Conservation (phyloP, 495 filamentous ascomycete species). For the Eremomyces bilateralis region DNA sequence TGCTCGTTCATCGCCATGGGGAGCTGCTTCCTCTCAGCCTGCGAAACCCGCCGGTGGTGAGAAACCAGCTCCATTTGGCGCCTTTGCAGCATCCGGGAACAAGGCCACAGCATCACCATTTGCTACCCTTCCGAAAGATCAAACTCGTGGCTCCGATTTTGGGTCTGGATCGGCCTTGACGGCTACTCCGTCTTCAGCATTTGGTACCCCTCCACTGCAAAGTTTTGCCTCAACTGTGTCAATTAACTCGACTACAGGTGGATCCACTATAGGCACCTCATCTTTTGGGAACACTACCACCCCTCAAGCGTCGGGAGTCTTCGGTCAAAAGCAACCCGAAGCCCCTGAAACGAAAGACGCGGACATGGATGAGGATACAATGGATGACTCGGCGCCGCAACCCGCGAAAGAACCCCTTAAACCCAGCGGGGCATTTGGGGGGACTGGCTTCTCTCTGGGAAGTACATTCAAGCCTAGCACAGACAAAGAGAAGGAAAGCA, state of each 20-base stretch:
- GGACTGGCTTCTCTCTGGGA: conserved; percentile 50
- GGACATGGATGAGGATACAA: conserved; percentile 8
- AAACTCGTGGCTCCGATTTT: conserved; percentile 4
- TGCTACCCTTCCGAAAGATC: conserved; percentile 2
- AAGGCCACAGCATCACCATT: conserved; percentile 2
- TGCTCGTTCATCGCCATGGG: conserved; percentile 23
- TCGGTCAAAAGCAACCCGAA: conserved; percentile 7
- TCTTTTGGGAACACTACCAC: too few relatives aligned
- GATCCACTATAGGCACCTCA: conserved; percentile 5
- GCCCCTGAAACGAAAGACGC: conserved; percentile 7
- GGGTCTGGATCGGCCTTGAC: conserved; percentile 1
- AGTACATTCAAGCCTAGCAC: conserved; percentile 60
- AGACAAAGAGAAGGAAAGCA: conserved; percentile 35
- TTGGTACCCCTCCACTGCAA: conserved; percentile 8
- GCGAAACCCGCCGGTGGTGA: conserved; percentile 4
- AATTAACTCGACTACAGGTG: conserved; percentile 13
- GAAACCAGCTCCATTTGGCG: neutral
- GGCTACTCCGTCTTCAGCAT: conserved; percentile 2
- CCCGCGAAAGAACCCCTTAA: conserved; percentile 4
- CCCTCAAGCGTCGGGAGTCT: conserved; percentile 4
- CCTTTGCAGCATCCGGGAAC: too few relatives aligned
- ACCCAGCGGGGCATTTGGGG: conserved; percentile 7
- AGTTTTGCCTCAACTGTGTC: conserved; percentile 21
- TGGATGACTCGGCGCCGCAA: conserved; percentile 1
- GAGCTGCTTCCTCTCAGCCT: conserved; percentile 8